Evolutionary conservation across 495 filamentous ascomycete species (phyloP), one percentile per base, ranked within the genome.

Genomic region (Daldinia vernicosa): DNA sequence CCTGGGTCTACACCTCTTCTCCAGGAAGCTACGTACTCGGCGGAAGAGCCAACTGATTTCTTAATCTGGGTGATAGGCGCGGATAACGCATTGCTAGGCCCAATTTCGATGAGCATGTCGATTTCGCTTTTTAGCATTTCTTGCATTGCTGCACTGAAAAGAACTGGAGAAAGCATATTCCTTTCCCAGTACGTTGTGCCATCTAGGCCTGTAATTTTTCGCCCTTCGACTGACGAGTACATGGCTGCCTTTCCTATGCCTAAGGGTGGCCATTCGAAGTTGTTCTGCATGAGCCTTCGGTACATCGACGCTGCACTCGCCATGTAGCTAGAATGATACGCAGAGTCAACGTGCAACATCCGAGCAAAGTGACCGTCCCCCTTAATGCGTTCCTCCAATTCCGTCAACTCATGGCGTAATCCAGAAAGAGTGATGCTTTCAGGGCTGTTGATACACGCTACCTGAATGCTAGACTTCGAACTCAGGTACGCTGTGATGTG

Each of bases 241-340:
- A 2, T 72, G 0, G 17, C 22, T 14, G 32, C 63, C 68, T n/a
- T n/a, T n/a, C n/a, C n/a, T n/a, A n/a, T n/a, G n/a, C n/a, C n/a
- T n/a, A n/a, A n/a, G n/a, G n/a, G n/a, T n/a, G n/a, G n/a, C n/a
- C n/a, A n/a, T n/a, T n/a, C n/a, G n/a, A n/a, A 14, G 68, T 82
- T 4, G 27, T 24, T 14, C 68, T 56, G 28, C 57, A 72, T 17
- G 58, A 66, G 30, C 9, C 37, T 50, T 1, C 32, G 33, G 56
- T 83, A 85, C 11, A 75, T 72, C 0, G 69, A 65, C 0, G 70
- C 68, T n/a, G 80, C 69, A 4, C 53, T 14, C 0, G 51, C 35
- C 83, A 88, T 86, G 52, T 81, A 79, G 6, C 79, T 69, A 1
- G 84, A 82, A 67, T 87, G 87, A 59, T 88, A 89, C 0, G 87